Evolutionary conservation across 2,329 filamentous ascomycete species (phyloP).

Genomic region (Aspergillus japonicus): DNA sequence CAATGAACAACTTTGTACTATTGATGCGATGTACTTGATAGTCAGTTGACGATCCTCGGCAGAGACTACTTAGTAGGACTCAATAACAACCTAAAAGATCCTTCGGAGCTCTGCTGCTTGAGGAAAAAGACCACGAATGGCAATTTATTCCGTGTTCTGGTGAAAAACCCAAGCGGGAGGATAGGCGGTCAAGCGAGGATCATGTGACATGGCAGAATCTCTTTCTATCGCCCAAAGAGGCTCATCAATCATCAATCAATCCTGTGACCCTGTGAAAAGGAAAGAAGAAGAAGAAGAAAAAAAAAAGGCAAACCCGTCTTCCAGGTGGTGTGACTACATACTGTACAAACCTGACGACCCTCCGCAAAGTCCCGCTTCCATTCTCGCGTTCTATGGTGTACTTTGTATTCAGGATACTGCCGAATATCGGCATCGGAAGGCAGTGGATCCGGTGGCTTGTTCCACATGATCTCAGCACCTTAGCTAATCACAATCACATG

Average conservation of each 20-base stretch:
- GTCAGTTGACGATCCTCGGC: no score
- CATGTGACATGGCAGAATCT: background rate
- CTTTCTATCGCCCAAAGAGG: no score
- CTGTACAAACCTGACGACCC: no score
- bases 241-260: no score
- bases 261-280: no score
- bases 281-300: background rate
- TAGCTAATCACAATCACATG: conserved; percentile 13
- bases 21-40: no score
- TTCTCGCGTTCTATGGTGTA: background rate
- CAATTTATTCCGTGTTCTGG: background rate
- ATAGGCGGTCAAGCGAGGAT: background rate
- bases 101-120: background rate
- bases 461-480: background rate
- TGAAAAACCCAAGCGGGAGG: background rate
- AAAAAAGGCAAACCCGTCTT: background rate
- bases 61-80: no score
- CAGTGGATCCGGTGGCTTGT: background rate
- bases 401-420: background rate
- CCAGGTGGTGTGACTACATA: background rate
- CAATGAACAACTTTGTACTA: no score
- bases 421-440: background rate
- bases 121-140: background rate
- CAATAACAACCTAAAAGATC: no score
- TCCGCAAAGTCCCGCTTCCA: background rate